phyloP scores from a whole-genome alignment of 148 eudicot genomes.

The Spergularia marina region DNA sequence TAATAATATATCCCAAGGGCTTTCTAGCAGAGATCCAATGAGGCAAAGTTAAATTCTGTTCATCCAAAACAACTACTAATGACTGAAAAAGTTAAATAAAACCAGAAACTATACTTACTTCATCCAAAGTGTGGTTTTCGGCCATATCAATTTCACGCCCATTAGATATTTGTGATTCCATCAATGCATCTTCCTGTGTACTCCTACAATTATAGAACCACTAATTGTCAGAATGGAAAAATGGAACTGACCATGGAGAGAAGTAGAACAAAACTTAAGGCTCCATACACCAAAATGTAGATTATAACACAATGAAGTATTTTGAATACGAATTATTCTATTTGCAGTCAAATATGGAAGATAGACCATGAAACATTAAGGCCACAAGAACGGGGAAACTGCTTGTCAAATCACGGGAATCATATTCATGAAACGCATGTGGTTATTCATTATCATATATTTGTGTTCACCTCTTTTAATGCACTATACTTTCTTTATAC shows the following conservation, averaged over 20 bases:
- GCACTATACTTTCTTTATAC: background rate
- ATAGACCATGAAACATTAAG: too few relatives aligned
- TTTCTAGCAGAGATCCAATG: background rate
- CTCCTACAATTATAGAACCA: conserved; percentile 44
- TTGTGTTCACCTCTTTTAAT: background rate
- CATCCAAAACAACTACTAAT: background rate
- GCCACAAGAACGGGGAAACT: background rate
- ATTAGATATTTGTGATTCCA: conserved; percentile 44
- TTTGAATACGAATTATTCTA: background rate
- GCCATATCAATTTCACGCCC: conserved; percentile 42
- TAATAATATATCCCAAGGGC: background rate
- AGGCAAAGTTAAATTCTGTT: background rate
- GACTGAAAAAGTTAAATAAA: too few relatives aligned
- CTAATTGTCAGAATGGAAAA: background rate
- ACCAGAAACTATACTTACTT: conserved; percentile 36
- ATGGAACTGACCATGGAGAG: background rate
- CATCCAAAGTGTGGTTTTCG: conserved; percentile 44
- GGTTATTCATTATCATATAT: background rate
- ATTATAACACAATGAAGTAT: background rate
- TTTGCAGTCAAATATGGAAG: background rate
- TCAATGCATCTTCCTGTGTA: conserved; percentile 53
- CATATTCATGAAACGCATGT: background rate
- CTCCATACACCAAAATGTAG: background rate
- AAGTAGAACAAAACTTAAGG: background rate
- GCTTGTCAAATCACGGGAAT: background rate